These are phyloP conservation scores for Aspergillus sergii DNA, from an alignment of 2,329 filamentous ascomycete species.

Conservation along the genomic window DNA sequence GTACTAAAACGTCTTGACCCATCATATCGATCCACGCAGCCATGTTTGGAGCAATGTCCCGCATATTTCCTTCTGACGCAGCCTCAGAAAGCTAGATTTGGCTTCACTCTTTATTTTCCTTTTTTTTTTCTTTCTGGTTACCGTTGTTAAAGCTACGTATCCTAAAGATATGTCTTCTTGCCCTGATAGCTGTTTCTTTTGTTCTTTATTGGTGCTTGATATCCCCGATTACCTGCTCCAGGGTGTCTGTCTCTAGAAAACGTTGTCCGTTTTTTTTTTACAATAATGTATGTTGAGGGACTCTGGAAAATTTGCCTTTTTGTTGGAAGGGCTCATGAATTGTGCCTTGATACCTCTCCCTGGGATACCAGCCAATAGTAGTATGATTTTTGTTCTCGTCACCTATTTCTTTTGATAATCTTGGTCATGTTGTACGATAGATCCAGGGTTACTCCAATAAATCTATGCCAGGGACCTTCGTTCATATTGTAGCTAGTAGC, in stretches of 20 bases:
- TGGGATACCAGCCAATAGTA: neutral
- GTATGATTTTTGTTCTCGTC: neutral
- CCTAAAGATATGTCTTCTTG: neutral
- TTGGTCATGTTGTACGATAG: neutral
- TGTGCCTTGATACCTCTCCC: neutral
- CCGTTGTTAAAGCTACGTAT: neutral
- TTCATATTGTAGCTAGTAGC: neutral
- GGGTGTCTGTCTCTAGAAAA: neutral
- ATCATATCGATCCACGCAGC: conserved; percentile 14
- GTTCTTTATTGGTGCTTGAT: neutral
- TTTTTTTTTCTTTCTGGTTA: conserved; percentile 1
- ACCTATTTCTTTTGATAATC: neutral
- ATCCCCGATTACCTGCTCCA: neutral
- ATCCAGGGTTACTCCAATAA: neutral
- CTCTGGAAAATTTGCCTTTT: neutral
- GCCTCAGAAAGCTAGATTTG: conserved; percentile 25
- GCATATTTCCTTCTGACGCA: conserved; percentile 14
- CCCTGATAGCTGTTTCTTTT: neutral
- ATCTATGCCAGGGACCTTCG: no score
- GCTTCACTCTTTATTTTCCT: neutral
- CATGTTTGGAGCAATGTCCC: conserved; percentile 18
- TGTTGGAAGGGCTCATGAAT: neutral
- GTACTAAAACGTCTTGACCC: conserved; percentile 11
- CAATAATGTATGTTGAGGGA: neutral
- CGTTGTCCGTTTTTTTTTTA: neutral